Evolutionary conservation across 192 early-diverging fungal species (phyloP), one percentile per base, ranked within the genome.

Genomic region (Backusella liffmaniae): DNA sequence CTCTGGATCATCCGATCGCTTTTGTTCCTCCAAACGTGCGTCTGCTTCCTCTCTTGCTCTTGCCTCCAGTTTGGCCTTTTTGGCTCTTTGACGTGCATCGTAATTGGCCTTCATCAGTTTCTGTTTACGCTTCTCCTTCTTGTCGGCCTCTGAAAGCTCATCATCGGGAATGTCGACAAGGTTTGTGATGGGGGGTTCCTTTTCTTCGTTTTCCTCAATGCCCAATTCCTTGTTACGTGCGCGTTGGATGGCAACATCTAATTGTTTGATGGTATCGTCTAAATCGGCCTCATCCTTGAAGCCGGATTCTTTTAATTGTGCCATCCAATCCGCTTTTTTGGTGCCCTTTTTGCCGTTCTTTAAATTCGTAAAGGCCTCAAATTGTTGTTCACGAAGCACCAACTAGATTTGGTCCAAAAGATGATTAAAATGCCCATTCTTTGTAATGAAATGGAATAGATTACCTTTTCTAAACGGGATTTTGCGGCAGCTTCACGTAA

Each of bases 71-170:
- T 94, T 92, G 51, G 92, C 94, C 34, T 80, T 83, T 36, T 90
- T 89, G 26, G 91, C 90, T 5, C 93, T 84, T 79, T 90, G 90
- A 67, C 95, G 81, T 0, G 92, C 92, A 66, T 95, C 95, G 51
- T 90, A 88, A 8, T 90, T 89, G 7, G 90, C 94, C 79, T 93
- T 94, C 56, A 93, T 85, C 29, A 92, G 79, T n/a, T 86, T 82
- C 76, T 96, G 95, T 74, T 92, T 95, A 82, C 89, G 89, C 80
- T 97, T 97, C 65, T 96, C 94, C 76, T 92, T 92, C 68, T 80
- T 88, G 34, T 95, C 92, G 51, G 88, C 90, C 23, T 93, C 93
- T 34, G 88, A 89, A 6, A 97, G 86, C 75, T 92, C 86, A 3
- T 90, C 91, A 76, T 97, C 94, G 1, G 95, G 95, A 29, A 95